A percentile compares a stretch with the other conserved stretches of the same genome.
These are phyloP conservation scores for Trypanosoma brucei DNA, from an alignment of 208 protist genomes.

Conservation along the genomic window DNA sequence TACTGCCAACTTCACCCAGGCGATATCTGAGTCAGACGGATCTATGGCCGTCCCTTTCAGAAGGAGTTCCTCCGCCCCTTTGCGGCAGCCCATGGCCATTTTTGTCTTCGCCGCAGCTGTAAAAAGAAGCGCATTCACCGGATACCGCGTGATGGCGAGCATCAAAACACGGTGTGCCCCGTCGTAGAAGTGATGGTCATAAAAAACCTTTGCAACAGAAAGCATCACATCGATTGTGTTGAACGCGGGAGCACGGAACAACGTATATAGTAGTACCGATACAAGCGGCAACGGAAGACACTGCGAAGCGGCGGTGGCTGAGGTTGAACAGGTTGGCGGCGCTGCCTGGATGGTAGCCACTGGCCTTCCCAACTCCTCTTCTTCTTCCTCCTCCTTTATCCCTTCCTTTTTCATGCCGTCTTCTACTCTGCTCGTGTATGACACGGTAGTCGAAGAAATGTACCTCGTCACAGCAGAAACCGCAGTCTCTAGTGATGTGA, in stretches of 20 bases:
- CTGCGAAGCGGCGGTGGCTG: slow-evolving; percentile 12
- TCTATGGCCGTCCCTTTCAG: slow-evolving; percentile 21
- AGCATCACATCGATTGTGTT: slow-evolving; percentile 23
- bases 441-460: background rate
- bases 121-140: slow-evolving; percentile 13
- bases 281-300: slow-evolving; percentile 24
- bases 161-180: slow-evolving; percentile 25
- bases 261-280: slow-evolving; percentile 8
- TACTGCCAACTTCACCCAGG: slow-evolving; percentile 57
- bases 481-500: slow-evolving; percentile 20
- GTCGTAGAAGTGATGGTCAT: slow-evolving; percentile 14
- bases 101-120: slow-evolving; percentile 39
- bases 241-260: slow-evolving; percentile 13
- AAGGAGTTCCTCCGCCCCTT: slow-evolving; percentile 37
- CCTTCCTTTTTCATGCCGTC: background rate
- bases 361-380: slow-evolving; percentile 25
- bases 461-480: slow-evolving; percentile 3
- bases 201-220: slow-evolving; percentile 31
- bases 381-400: slow-evolving; percentile 26
- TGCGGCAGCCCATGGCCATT: slow-evolving; percentile 27
- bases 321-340: slow-evolving; percentile 7
- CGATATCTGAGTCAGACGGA: slow-evolving; percentile 29
- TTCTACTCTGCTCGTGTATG: background rate
- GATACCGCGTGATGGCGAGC: slow-evolving; percentile 10
- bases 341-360: slow-evolving; percentile 3